Evolutionary conservation across 2,329 filamentous ascomycete species (phyloP).

Genomic region (Metarhizium sp.): DNA sequence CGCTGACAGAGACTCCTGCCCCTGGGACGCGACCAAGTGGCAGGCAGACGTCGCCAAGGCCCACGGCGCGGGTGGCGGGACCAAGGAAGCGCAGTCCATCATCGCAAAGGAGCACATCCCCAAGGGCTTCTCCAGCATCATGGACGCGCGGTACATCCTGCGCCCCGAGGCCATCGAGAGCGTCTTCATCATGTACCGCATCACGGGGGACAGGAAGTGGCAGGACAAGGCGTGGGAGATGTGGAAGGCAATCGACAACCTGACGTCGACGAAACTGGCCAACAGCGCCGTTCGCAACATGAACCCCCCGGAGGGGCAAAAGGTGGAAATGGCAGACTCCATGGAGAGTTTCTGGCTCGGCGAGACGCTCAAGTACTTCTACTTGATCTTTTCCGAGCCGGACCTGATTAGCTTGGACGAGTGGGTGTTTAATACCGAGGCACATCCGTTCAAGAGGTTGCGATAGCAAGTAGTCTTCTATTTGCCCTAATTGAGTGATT

Average conservation of each 20-base stretch:
- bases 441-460: constrained; percentile 32
- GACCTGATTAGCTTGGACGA: constrained; percentile 56
- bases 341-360: constrained; percentile 64
- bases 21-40: constrained; percentile 28
- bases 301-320: constrained; percentile 13
- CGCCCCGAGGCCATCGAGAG: constrained; percentile 44
- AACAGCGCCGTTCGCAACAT: constrained; percentile 40
- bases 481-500: too few relatives aligned
- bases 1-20: constrained; percentile 13
- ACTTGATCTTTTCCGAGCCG: constrained; percentile 59
- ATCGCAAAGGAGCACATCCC: constrained; percentile 24
- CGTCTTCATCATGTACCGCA: constrained; percentile 43
- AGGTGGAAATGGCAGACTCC: constrained; percentile 39
- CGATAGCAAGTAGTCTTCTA: neutral
- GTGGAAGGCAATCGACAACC: constrained; percentile 36
- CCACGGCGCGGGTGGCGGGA: constrained; percentile 15
- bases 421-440: constrained; percentile 53
- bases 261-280: constrained; percentile 36
- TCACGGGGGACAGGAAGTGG: constrained; percentile 36
- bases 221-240: constrained; percentile 43
- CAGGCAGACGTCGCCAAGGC: constrained; percentile 19
- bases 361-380: constrained; percentile 71
- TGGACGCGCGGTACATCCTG: constrained; percentile 41
- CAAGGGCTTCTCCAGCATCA: constrained; percentile 54
- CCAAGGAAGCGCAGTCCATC: constrained; percentile 13